Percentiles rank a stretch among this genome's conserved stretches.
These are phyloP conservation scores for Microthlaspi erraticum DNA, from an alignment of 345 rosid species.

Conservation along the genomic window DNA sequence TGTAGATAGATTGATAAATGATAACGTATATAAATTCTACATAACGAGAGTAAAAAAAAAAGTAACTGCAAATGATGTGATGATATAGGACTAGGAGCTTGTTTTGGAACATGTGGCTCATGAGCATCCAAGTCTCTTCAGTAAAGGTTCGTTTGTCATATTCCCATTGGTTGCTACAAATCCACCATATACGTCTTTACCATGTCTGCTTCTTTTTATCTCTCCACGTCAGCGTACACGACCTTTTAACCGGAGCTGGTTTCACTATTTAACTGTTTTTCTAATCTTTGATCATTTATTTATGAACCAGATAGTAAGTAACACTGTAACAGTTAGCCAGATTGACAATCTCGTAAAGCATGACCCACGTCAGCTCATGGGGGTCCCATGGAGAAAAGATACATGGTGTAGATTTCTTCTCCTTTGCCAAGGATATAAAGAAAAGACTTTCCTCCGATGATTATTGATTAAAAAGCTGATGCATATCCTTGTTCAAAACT, in stretches of 20 bases:
- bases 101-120: conserved; percentile 2
- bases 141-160: background rate
- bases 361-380: conserved; percentile 24
- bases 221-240: background rate
- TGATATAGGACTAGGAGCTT: too few species aligned
- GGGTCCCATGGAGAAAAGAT: conserved; percentile 20
- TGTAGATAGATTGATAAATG: too few species aligned
- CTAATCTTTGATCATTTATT: too few species aligned
- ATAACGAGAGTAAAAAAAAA: too few species aligned
- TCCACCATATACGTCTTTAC: conserved; percentile 16
- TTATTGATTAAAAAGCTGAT: conserved; percentile 3
- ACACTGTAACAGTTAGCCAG: too few species aligned
- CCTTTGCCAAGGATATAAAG: background rate
- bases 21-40: too few species aligned
- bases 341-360: conserved; percentile 5
- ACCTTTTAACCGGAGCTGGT: too few species aligned
- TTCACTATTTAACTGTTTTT: too few species aligned
- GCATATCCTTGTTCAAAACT: conserved; percentile 42
- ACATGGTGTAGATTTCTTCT: conserved; percentile 37
- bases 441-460: conserved; percentile 17
- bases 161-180: conserved; percentile 28
- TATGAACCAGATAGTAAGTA: too few species aligned
- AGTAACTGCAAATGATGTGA: too few species aligned
- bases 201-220: background rate
- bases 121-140: background rate